Percentiles rank a stretch among this genome's conserved stretches.
Evolutionary conservation across 306 rosid genomes (phyloP).

Genomic region (Vigna hirtella): DNA sequence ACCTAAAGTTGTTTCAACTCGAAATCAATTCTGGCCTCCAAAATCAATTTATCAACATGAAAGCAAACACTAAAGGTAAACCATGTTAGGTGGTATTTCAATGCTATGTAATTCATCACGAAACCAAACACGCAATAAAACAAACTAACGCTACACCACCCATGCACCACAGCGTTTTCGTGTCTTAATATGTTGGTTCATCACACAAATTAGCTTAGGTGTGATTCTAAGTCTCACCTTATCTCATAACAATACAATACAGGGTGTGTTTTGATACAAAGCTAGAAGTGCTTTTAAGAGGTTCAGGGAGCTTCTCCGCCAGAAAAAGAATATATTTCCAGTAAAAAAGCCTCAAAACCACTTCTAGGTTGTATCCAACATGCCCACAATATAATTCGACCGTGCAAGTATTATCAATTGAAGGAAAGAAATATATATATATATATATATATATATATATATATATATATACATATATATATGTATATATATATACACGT

Average conservation of each 20-base stretch:
- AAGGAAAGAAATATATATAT: neutral
- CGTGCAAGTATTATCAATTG: neutral
- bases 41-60: neutral
- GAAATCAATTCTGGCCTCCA: neutral
- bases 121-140: neutral
- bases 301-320: neutral
- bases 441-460: too few relatives aligned
- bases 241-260: neutral
- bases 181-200: neutral
- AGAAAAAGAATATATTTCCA: too few relatives aligned
- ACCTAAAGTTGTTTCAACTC: neutral
- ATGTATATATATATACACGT: too few relatives aligned
- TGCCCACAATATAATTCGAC: neutral
- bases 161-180: neutral
- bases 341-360: neutral
- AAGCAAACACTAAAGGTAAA: neutral
- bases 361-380: neutral
- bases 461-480: too few relatives aligned
- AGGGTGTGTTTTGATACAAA: neutral
- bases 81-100: neutral
- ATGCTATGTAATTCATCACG: neutral
- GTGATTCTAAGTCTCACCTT: neutral
- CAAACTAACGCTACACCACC: neutral
- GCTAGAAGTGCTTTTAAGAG: neutral
- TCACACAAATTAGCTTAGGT: neutral